Evolutionary conservation across 345 rosid species (phyloP).

Genomic region (Linum tenue): DNA sequence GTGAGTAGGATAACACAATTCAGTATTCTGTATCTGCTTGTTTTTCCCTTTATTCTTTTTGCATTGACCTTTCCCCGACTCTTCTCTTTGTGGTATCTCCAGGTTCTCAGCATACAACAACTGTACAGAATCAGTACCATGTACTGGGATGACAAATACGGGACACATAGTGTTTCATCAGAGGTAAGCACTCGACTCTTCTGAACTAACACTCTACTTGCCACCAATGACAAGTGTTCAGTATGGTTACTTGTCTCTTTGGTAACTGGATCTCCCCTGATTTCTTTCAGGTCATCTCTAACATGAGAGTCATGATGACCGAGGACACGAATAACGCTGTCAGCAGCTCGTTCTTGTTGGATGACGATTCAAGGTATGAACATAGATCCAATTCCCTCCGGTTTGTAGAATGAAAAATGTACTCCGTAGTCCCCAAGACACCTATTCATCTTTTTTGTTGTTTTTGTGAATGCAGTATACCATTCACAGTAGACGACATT

Average conservation of each 20-base stretch:
- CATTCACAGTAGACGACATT: slow-evolving; percentile 6
- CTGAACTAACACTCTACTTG: background rate
- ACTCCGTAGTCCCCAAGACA: background rate
- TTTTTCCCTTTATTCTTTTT: background rate
- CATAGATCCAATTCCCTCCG: background rate
- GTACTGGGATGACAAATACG: too few species aligned
- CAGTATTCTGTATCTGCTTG: background rate
- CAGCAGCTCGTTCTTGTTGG: background rate
- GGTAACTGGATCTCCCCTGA: background rate
- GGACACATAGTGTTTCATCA: background rate
- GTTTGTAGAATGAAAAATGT: background rate
- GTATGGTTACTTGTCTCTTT: background rate
- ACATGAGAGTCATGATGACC: slow-evolving; percentile 7
- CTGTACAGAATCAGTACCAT: too few species aligned
- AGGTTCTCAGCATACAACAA: background rate
- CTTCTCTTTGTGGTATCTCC: background rate
- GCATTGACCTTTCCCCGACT: too few species aligned
- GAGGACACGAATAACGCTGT: slow-evolving; percentile 3
- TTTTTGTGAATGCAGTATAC: background rate
- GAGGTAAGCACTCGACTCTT: background rate
- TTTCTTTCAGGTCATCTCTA: background rate
- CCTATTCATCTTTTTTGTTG: too few species aligned
- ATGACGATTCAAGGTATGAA: slow-evolving; percentile 1
- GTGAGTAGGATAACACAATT: background rate
- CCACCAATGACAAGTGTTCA: background rate